Conservation (phyloP, 371 early-diverging fungal species). For the Blakeslea trispora region DNA sequence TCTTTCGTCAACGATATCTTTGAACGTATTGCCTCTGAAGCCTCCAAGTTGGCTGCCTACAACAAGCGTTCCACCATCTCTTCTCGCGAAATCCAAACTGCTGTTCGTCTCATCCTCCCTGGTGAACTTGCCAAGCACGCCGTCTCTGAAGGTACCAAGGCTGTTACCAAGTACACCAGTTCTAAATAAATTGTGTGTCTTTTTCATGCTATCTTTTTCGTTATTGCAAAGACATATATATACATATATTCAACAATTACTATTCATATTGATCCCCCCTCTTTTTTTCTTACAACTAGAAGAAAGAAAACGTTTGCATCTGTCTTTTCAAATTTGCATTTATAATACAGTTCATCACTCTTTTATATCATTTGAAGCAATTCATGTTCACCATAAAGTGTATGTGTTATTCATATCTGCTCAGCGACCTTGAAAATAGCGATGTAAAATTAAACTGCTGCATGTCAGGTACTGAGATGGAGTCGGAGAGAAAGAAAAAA, state of each 20-base stretch:
- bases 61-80: slow-evolving; percentile 95
- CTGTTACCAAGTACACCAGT: slow-evolving; percentile 95
- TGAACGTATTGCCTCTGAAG: slow-evolving; percentile 89
- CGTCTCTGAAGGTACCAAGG: slow-evolving; percentile 97
- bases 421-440: too few relatives aligned
- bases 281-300: background rate
- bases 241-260: too few relatives aligned
- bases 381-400: too few relatives aligned
- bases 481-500: too few relatives aligned
- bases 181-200: slow-evolving; percentile 58
- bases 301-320: too few relatives aligned
- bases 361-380: too few relatives aligned
- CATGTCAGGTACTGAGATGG: too few relatives aligned
- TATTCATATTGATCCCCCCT: background rate
- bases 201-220: background rate
- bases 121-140: slow-evolving; percentile 98
- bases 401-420: too few relatives aligned
- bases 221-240: too few relatives aligned
- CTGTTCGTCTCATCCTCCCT: slow-evolving; percentile 91
- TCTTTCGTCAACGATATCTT: slow-evolving; percentile 98
- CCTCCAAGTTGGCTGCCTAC: slow-evolving; percentile 90
- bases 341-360: background rate
- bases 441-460: too few relatives aligned
- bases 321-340: background rate
- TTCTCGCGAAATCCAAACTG: slow-evolving; percentile 94